These are phyloP conservation scores for Kandelia obovata DNA, from an alignment of 345 rosid species.

Conservation along the genomic window DNA sequence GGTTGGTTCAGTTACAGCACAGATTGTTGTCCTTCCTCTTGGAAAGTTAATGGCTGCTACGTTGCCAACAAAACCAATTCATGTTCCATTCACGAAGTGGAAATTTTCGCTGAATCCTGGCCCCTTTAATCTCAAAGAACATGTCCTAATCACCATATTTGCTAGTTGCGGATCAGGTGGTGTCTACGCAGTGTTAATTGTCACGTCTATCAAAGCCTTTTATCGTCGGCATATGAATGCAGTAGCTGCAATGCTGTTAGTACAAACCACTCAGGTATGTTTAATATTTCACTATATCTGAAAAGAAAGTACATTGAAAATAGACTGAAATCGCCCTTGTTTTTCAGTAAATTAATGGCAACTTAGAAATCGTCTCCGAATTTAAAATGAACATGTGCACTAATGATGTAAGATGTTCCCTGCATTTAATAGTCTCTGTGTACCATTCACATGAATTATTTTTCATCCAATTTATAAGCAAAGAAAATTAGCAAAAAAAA, in stretches of 20 bases:
- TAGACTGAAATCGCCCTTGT: too few species aligned
- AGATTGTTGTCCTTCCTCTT: conserved; percentile 39
- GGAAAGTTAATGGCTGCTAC: conserved; percentile 46
- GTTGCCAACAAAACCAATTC: conserved; percentile 20
- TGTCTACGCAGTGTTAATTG: conserved; percentile 24
- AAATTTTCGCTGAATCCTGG: conserved; percentile 53
- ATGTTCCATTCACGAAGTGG: conserved; percentile 40
- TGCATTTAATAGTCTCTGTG: too few species aligned
- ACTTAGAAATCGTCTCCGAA: too few species aligned
- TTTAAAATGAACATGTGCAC: too few species aligned
- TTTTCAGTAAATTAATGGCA: too few species aligned
- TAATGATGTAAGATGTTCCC: neutral
- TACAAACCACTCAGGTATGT: conserved; percentile 69
- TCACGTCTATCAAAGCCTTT: conserved; percentile 40
- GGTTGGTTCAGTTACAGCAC: conserved; percentile 30
- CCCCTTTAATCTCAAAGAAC: conserved; percentile 49
- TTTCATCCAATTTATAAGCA: too few species aligned
- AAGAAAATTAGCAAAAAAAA: too few species aligned
- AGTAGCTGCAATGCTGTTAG: conserved; percentile 45
- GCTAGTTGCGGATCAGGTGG: conserved; percentile 31
- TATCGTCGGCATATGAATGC: conserved; percentile 25
- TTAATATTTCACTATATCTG: neutral
- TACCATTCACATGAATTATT: too few species aligned
- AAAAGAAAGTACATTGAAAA: neutral
- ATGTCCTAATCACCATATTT: conserved; percentile 43